Evolutionary conservation across 345 rosid species (phyloP), one percentile per base, ranked within the genome.

Genomic region (Melastoma malabathricum): DNA sequence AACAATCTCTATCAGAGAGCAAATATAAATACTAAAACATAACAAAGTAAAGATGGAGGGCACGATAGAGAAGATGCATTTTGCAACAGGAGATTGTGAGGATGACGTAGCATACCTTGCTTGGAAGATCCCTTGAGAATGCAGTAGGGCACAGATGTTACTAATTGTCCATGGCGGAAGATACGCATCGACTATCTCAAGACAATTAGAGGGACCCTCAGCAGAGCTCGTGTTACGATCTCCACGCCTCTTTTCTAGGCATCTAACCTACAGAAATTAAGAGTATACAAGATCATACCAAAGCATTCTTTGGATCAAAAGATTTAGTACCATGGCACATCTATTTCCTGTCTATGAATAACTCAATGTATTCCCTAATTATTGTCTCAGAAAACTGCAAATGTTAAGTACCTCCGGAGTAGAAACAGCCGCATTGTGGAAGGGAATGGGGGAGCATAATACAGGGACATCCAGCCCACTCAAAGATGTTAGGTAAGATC

Each of bases 111-210:
- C 10, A 62, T 62, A 92, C 99, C 97, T 79, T 47, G 88, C 86
- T 57, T 83, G 95, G 62, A 87, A 87, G 70, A 66, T 62, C 50
- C 76, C 90, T 29, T 68, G 74, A 59, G 86, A 74, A 43, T 66
- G 67, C 25, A 85, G 56, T 46, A 65, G 62, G 15, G 78, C 55
- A 66, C 95, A 84, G 29, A 92, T 43, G 44, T 73, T 78, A 75
- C 78, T 75, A 43, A 83, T 57, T 44, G 85, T 85, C 99, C 99
- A 92, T 2, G 97, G 82, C 0, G 97, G 94, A 63, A 92, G 66
- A 71, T 65, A 79, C 34, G 75, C 62, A 55, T 68, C 90, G 59
- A 65, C 75, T 45, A 92, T 63, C 79, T 92, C 95, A 45, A 88
- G 60, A 60, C 78, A 71, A 65, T 64, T 73, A 65, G 71, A 53